Conservation (phyloP, 2,329 filamentous ascomycete genomes). For the Periconia sp. region DNA sequence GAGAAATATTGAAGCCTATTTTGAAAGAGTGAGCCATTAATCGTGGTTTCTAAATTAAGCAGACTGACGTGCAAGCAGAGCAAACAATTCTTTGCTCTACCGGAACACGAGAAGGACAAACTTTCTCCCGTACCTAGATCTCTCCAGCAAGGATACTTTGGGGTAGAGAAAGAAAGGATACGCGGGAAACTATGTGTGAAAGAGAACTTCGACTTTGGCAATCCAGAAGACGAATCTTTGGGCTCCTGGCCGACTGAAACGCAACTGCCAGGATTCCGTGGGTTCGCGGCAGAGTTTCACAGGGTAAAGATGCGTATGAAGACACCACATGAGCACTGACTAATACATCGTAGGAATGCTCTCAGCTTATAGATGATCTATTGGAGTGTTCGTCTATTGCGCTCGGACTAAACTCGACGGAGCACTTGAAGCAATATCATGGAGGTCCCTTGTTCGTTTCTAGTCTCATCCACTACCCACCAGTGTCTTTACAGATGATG, state of each 20-base stretch:
- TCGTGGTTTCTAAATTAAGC: conserved; percentile 1
- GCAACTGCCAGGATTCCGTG: conserved; percentile 5
- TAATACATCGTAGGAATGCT: not conserved
- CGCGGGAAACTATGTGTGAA: conserved; percentile 1
- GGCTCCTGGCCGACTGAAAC: not conserved
- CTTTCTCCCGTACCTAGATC: conserved; percentile 4
- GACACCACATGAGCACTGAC: not conserved
- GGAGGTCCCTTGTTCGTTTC: not conserved
- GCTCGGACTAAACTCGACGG: not conserved
- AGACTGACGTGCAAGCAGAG: conserved; percentile 10
- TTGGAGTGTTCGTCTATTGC: not conserved
- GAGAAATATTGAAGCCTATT: not conserved
- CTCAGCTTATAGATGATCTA: not conserved
- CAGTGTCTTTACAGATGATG: not conserved
- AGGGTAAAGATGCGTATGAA: not conserved
- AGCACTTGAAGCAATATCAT: not conserved
- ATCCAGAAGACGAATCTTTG: conserved; percentile 4
- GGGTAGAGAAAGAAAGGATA: conserved; percentile 6
- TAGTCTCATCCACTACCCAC: not conserved
- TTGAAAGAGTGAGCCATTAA: conserved; percentile 3
- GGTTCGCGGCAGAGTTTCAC: conserved; percentile 7
- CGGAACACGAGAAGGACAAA: conserved; percentile 7
- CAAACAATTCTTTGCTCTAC: conserved; percentile 7
- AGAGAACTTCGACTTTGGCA: conserved; percentile 9
- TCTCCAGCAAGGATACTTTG: conserved; percentile 10